These are phyloP conservation scores for Mrakia frigida DNA, from an alignment of 768 basidiomycete genomes.

Conservation along the genomic window DNA sequence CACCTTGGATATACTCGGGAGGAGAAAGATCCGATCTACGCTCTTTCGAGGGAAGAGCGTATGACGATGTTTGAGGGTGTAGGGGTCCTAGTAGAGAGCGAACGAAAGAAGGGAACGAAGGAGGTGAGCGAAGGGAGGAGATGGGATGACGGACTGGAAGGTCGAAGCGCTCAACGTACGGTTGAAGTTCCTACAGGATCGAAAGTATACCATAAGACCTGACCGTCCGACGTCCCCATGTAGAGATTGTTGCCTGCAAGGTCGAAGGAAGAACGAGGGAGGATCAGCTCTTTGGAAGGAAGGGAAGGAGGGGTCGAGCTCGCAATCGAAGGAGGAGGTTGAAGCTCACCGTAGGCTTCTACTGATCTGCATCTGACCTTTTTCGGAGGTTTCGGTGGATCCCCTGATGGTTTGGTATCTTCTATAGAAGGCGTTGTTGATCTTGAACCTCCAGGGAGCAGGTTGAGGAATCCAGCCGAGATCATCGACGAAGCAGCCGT, in stretches of 20 bases:
- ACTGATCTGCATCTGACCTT: conserved; percentile 27
- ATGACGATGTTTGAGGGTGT: conserved; percentile 64
- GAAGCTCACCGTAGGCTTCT: conserved; percentile 25
- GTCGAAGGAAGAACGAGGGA: too few relatives aligned
- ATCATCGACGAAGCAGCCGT: conserved; percentile 6
- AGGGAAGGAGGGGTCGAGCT: background rate
- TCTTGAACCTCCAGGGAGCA: conserved; percentile 8
- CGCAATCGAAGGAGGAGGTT: background rate
- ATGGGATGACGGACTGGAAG: conserved; percentile 24
- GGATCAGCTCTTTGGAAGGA: background rate
- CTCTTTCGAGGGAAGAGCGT: conserved; percentile 62
- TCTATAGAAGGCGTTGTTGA: background rate
- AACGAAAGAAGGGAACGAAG: conserved; percentile 39
- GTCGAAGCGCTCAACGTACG: conserved; percentile 30
- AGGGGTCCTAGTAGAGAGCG: conserved; percentile 51
- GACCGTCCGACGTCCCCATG: conserved; percentile 77
- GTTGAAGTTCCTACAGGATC: conserved; percentile 35
- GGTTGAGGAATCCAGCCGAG: conserved; percentile 12
- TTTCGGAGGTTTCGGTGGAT: conserved; percentile 4
- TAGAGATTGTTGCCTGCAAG: conserved; percentile 77
- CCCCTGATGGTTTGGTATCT: background rate
- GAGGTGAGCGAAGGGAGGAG: conserved; percentile 41
- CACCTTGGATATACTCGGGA: conserved; percentile 67
- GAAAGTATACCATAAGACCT: conserved; percentile 71
- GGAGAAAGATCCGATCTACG: conserved; percentile 71